A percentile compares a stretch with the other conserved stretches of the same genome.
Evolutionary conservation across 108 stramenopile species (phyloP).

Genomic region (Licmophora abbreviata): DNA sequence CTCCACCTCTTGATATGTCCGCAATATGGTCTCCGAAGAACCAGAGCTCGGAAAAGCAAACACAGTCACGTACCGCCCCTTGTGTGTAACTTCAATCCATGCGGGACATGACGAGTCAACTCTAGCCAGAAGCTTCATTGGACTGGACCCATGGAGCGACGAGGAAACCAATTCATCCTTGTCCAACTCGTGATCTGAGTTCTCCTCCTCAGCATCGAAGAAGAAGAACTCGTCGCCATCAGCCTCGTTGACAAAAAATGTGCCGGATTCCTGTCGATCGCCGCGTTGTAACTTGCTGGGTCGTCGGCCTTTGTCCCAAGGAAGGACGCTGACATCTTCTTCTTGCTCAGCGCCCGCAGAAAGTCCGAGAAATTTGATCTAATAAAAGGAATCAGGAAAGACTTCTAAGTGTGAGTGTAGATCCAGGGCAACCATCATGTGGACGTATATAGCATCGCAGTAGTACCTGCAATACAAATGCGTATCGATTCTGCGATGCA

Average conservation of each 20-base stretch:
- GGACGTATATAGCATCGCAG: conserved; percentile 18
- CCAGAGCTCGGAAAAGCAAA: conserved; percentile 21
- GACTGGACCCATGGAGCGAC: not conserved
- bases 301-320: no score
- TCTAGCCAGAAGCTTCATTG: conserved; percentile 1
- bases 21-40: conserved; percentile 6
- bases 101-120: conserved; percentile 33
- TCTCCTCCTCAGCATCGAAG: conserved; percentile 8
- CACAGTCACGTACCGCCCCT: conserved; percentile 22
- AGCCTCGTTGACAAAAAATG: not conserved
- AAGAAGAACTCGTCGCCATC: conserved; percentile 5
- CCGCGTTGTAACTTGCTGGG: not conserved
- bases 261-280: not conserved
- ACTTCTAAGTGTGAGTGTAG: no score
- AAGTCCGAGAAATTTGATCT: no score
- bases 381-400: no score
- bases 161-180: not conserved
- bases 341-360: no score
- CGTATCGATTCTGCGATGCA: conserved; percentile 14
- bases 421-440: no score
- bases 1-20: conserved; percentile 2
- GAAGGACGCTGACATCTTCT: no score
- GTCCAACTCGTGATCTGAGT: conserved; percentile 7
- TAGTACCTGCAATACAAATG: conserved; percentile 16
- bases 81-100: conserved; percentile 35